Conservation (phyloP, 1,284 basidiomycete species). For the Cryptococcus sp. region DNA sequence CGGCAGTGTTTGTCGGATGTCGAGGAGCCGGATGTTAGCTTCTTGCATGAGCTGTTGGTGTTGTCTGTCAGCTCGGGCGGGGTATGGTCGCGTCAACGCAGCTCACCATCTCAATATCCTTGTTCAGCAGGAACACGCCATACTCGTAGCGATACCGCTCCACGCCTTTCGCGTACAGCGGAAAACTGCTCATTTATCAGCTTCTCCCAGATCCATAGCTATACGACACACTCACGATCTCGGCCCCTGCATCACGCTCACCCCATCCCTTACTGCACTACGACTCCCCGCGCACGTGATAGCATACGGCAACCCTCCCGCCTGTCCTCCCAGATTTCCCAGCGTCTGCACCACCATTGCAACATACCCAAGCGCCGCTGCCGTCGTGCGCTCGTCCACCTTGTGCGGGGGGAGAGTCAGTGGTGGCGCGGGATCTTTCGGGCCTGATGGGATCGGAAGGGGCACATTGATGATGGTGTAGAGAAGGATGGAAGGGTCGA, state of each 20-base stretch:
- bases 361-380: slow-evolving; percentile 81
- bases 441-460: slow-evolving; percentile 72
- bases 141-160: slow-evolving; percentile 98
- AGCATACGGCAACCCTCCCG: slow-evolving; percentile 76
- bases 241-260: slow-evolving; percentile 89
- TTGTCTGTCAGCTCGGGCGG: background rate
- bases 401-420: slow-evolving; percentile 58
- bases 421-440: slow-evolving; percentile 81
- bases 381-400: slow-evolving; percentile 76
- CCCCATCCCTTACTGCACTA: slow-evolving; percentile 82
- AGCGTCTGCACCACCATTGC: slow-evolving; percentile 79
- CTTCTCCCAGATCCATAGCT: background rate
- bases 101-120: slow-evolving; percentile 88
- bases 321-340: slow-evolving; percentile 58
- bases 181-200: slow-evolving; percentile 62
- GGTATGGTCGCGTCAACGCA: background rate
- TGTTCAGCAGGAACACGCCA: slow-evolving; percentile 93
- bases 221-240: slow-evolving; percentile 63
- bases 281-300: slow-evolving; percentile 82
- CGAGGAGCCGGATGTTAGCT: slow-evolving; percentile 76
- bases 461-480: slow-evolving; percentile 79
- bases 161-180: slow-evolving; percentile 87
- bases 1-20: slow-evolving; percentile 91
- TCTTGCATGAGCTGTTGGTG: slow-evolving; percentile 78
- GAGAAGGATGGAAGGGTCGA: slow-evolving; percentile 72